Percentiles rank a stretch among this genome's conserved stretches.
These are phyloP conservation scores for Blepharisma undulans DNA, from an alignment of 169 alveolate species.

Conservation along the genomic window DNA sequence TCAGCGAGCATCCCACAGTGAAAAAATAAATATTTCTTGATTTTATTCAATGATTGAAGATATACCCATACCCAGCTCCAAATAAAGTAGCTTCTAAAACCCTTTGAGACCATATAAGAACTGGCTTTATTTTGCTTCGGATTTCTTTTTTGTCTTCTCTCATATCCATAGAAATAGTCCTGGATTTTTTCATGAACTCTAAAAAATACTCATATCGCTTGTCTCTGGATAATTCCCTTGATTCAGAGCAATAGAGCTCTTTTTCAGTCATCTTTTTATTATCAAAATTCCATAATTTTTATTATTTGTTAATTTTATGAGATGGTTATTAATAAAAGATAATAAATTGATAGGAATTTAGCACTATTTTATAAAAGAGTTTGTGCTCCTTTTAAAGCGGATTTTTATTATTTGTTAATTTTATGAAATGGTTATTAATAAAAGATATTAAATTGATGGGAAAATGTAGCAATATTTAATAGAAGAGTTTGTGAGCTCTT, in stretches of 20 bases:
- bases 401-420: too few relatives aligned
- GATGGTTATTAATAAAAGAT: too few relatives aligned
- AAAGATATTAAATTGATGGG: too few relatives aligned
- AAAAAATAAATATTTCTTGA: not conserved
- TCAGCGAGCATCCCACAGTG: not conserved
- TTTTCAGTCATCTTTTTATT: not conserved
- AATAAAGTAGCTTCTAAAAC: not conserved
- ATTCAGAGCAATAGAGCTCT: not conserved
- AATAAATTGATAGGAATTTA: too few relatives aligned
- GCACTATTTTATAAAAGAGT: too few relatives aligned
- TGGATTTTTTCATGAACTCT: not conserved
- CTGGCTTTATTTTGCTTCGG: not conserved
- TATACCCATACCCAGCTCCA: not conserved
- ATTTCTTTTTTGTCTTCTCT: not conserved
- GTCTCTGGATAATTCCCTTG: not conserved
- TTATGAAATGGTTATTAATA: too few relatives aligned
- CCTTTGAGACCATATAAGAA: not conserved
- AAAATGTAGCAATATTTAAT: too few relatives aligned
- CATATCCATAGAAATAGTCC: not conserved
- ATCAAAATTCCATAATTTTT: too few relatives aligned
- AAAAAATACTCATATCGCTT: not conserved
- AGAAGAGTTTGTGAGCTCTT: too few relatives aligned
- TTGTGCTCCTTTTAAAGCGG: too few relatives aligned
- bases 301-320: too few relatives aligned
- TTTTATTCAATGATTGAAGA: not conserved